These are phyloP conservation scores for Phymatotrichopsis omnivora DNA, from an alignment of 2,329 filamentous ascomycete genomes.

Conservation along the genomic window DNA sequence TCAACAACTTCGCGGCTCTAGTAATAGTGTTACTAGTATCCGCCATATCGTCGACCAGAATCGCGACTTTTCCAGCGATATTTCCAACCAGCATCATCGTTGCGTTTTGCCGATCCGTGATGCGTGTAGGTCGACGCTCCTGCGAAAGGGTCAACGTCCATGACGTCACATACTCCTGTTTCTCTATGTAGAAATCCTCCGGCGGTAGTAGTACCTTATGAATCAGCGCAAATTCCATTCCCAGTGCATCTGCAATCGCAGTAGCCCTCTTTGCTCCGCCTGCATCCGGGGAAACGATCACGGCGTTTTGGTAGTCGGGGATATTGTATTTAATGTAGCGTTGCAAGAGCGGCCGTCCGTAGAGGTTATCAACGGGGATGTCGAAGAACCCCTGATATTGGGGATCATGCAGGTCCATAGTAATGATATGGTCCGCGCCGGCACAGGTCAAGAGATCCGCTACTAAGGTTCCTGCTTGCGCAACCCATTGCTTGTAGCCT, in stretches of 20 bases:
- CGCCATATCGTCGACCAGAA: constrained; percentile 86
- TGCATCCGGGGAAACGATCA: constrained; percentile 92
- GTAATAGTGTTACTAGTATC: constrained; percentile 98
- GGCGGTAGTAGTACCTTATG: constrained; percentile 66
- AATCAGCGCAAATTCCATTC: constrained; percentile 93
- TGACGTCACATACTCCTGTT: background rate
- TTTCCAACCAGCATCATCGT: constrained; percentile 94
- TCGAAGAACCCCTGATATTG: constrained; percentile 99
- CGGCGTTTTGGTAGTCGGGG: constrained; percentile 70
- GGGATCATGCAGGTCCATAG: constrained; percentile 91
- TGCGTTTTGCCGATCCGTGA: constrained; percentile 49
- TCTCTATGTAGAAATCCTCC: background rate
- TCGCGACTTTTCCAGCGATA: constrained; percentile 68
- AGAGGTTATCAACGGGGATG: constrained; percentile 95
- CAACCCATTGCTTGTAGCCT: constrained; percentile 97
- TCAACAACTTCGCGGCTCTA: constrained; percentile 87
- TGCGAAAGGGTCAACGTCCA: constrained; percentile 9
- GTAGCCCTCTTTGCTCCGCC: constrained; percentile 94
- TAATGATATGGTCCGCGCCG: constrained; percentile 92
- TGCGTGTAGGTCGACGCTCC: constrained; percentile 55
- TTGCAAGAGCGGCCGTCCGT: constrained; percentile 65
- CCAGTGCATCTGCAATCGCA: constrained; percentile 82
- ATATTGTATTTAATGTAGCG: constrained; percentile 70
- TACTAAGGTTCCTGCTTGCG: constrained; percentile 88
- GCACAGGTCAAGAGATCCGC: constrained; percentile 91